Evolutionary conservation across 345 rosid species (phyloP).

Genomic region (Gynandropsis gynandra): DNA sequence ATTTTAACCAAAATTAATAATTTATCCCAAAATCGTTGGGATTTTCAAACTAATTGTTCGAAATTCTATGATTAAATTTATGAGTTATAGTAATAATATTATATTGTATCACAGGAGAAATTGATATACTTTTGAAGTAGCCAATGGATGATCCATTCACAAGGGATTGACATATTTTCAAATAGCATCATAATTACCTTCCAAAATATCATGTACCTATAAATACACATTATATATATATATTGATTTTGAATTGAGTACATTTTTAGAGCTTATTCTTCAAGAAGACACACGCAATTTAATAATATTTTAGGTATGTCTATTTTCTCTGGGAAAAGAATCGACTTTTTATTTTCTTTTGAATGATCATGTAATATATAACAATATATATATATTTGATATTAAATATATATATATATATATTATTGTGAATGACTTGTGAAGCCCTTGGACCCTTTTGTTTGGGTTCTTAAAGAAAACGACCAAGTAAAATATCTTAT

Average conservation of each 20-base stretch:
- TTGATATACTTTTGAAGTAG: too few species aligned
- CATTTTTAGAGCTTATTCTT: conserved; percentile 15
- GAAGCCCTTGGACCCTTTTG: too few species aligned
- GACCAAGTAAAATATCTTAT: neutral
- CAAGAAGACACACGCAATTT: conserved; percentile 22
- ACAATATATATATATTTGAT: too few species aligned
- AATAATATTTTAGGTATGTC: conserved; percentile 12
- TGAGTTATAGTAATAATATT: neutral
- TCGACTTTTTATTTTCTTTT: conserved; percentile 5
- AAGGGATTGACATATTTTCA: too few species aligned
- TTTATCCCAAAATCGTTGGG: too few species aligned
- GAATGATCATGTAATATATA: conserved; percentile 26
- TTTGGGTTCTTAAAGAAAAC: neutral
- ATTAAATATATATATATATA: neutral
- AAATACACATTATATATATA: too few species aligned
- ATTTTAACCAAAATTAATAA: neutral
- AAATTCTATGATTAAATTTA: neutral
- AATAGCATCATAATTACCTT: too few species aligned
- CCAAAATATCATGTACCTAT: too few species aligned
- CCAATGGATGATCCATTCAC: too few species aligned
- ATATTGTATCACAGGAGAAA: too few species aligned
- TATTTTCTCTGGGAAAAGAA: neutral
- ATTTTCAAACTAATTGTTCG: neutral
- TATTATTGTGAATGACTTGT: too few species aligned
- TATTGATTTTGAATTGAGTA: too few species aligned